Evolutionary conservation across 441 rosid genomes (phyloP), one percentile per base, ranked within the genome.

Genomic region (Raphanus hybrid): DNA sequence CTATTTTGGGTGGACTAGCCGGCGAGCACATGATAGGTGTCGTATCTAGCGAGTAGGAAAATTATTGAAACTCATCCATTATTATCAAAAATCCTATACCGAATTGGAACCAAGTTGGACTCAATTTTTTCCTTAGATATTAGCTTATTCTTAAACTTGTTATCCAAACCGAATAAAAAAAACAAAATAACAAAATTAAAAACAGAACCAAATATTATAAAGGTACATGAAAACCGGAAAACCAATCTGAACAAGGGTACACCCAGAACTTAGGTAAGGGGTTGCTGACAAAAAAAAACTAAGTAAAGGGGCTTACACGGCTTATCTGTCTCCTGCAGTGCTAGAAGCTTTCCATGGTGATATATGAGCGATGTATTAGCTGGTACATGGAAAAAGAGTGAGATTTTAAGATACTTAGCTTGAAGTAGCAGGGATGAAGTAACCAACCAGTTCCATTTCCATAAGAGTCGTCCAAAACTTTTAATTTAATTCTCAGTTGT

Each of bases 341-440:
- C 99, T 69, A 92, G 86, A 61, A 95, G 96, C 77, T 95, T 89
- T 57, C 99, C 93, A 32, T 92, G 87, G 85, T 95, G 98, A 79
- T 92, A 92, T 35, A 90, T 32, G 54, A 95, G 94, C 75, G 92
- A 90, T 16, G 97, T 92, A 80, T 95, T 92, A 75, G 90, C 99
- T 95, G 94, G 61, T 85, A 64, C 66, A 82, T 11, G 35, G 74
- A 18, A 48, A 73, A 18, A 9, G 52, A 37, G 41, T 70, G 50
- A n/a, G 67, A 37, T 48, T 15, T 12, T 27, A 16, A 61, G 54
- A 67, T 52, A 50, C 29, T 27, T 39, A 48, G 59, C 37, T 35
- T 57, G 23, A 16, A 70, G 37, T 61, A 54, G 9, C n/a, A 75
- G 45, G 64, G 73, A 59, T 29, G 60, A 70, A 81, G 16, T 75